Evolutionary conservation across 2,329 filamentous ascomycete genomes (phyloP), one percentile per base, ranked within the genome.

Genomic region (Ustulina deusta): DNA sequence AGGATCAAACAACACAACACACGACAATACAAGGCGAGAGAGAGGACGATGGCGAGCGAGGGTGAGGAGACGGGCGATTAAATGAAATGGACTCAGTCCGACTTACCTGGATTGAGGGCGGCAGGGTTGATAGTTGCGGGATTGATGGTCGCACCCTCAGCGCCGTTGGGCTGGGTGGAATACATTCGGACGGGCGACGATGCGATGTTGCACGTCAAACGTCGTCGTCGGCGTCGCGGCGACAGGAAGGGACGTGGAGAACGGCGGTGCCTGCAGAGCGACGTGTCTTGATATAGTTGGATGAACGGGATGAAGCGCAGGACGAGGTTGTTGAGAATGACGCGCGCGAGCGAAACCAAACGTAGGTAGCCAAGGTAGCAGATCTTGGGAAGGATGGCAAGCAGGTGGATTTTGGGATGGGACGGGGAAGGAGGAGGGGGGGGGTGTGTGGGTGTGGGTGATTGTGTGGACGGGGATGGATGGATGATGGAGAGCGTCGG

Each of bases 141-240:
- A 86, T 97, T 93, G 86, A 97, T 96, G 79, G 93, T 97, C 79
- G 91, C 92, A 85, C 91, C 91, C 80, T 93, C 91, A 87, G 92
- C 91, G 82, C 89, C 89, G 85, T 90, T 91, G 81, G 90, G 86
- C 81, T 88, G 85, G 80, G 86, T 84, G 79, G 87, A 85, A 84
- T 86, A 87, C 84, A 86, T 85, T 80, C 81, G 81, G 77, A 77
- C 80, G 78, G 80, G 77, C 80, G 79, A 81, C 79, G 79, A 78
- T 76, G 73, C 79, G 79, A 81, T 77, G 76, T 78, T 77, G 76
- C 75, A 74, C 75, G 74, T 75, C 74, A 76, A 72, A 73, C 74
- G 72, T 66, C 66, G 67, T 66, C 60, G 66, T 73, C 72, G 72
- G 71, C 69, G 69, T 66, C 66, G 66, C 60, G 66, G 70, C 63